Percentiles rank a stretch among this genome's conserved stretches.
These are phyloP conservation scores for Penicillium crustosum DNA, from an alignment of 2,329 filamentous ascomycete genomes.

Conservation along the genomic window DNA sequence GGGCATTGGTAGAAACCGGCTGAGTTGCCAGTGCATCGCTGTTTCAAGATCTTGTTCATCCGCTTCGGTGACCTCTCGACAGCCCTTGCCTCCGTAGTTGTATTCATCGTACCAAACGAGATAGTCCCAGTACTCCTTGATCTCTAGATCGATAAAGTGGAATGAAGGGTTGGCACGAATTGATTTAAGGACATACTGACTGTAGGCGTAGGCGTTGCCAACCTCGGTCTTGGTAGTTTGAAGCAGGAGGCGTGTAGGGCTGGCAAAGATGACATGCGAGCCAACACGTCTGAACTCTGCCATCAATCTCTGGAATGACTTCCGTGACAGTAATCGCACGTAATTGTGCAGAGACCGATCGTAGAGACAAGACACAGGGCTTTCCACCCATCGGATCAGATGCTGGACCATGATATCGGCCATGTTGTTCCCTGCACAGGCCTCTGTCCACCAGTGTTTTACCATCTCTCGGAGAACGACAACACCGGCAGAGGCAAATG, in stretches of 20 bases:
- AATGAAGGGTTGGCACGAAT: slow-evolving; percentile 95
- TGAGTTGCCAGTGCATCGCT: slow-evolving; percentile 98
- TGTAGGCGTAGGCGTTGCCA: slow-evolving; percentile 93
- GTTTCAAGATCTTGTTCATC: slow-evolving; percentile 82
- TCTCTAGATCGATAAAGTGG: slow-evolving; percentile 93
- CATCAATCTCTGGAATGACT: slow-evolving; percentile 96
- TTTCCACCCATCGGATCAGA: slow-evolving; percentile 95
- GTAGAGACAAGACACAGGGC: slow-evolving; percentile 89
- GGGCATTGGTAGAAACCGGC: slow-evolving; percentile 76
- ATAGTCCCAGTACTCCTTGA: slow-evolving; percentile 99
- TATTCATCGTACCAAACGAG: slow-evolving; percentile 98
- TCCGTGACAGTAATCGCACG: slow-evolving; percentile 97
- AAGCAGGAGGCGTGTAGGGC: slow-evolving; percentile 79
- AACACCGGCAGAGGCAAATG: slow-evolving; percentile 89
- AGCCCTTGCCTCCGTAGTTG: slow-evolving; percentile 96
- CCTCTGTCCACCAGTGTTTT: slow-evolving; percentile 96
- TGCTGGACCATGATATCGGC: slow-evolving; percentile 97
- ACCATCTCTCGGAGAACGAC: slow-evolving; percentile 96
- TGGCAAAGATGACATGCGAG: slow-evolving; percentile 94
- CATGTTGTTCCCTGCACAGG: slow-evolving; percentile 85
- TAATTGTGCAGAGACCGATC: slow-evolving; percentile 94
- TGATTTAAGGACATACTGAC: slow-evolving; percentile 95
- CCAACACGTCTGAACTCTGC: slow-evolving; percentile 93
- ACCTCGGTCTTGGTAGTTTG: slow-evolving; percentile 97
- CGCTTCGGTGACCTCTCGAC: slow-evolving; percentile 71